A percentile compares a stretch with the other conserved stretches of the same genome.
These are phyloP conservation scores for Lepidium aucheri DNA, from an alignment of 345 rosid genomes.

Conservation along the genomic window DNA sequence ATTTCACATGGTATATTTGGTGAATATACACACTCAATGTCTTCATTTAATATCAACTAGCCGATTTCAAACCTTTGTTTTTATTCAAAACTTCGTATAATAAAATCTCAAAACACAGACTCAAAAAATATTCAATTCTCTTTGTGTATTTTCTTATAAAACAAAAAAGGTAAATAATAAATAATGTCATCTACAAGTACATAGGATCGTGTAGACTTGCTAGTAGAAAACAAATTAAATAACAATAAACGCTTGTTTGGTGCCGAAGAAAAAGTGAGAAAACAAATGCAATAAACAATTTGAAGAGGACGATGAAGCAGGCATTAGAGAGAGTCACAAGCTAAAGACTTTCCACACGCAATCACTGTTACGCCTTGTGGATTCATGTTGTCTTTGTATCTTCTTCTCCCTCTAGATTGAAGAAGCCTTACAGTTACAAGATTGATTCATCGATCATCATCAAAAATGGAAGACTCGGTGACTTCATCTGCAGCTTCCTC, in stretches of 20 bases:
- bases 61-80: not conserved
- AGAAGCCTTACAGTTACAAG: not conserved
- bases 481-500: constrained; percentile 15
- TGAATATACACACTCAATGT: not conserved
- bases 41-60: not conserved
- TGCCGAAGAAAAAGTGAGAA: constrained; percentile 10
- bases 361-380: not conserved
- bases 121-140: not conserved
- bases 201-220: not conserved
- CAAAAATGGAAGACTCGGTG: constrained; percentile 28
- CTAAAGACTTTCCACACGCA: not conserved
- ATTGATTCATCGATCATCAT: constrained; percentile 7
- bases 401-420: not conserved
- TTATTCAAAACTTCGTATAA: not conserved
- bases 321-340: not conserved
- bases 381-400: constrained; percentile 3
- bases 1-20: not conserved
- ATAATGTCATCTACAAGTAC: not conserved
- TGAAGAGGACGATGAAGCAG: not conserved
- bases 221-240: not conserved
- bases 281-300: not conserved
- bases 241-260: not conserved
- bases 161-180: not conserved
- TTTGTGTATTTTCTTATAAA: not conserved
- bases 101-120: not conserved